Percentiles rank a stretch among this genome's conserved stretches.
phyloP scores from a whole-genome alignment of 805 yeast genomes.

The Ogataea philodendri region DNA sequence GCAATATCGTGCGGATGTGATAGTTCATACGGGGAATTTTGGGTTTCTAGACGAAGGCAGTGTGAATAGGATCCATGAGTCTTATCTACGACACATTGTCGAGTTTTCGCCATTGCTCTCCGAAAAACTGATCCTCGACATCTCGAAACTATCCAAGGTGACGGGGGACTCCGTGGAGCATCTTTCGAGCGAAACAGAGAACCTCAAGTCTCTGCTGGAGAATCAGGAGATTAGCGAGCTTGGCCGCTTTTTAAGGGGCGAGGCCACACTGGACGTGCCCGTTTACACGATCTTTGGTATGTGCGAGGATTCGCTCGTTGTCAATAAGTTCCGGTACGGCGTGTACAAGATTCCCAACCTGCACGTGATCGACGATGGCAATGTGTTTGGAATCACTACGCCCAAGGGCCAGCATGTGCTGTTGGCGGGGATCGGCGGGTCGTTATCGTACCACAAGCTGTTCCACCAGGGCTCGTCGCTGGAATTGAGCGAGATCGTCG shows the following conservation, averaged over 20 bases:
- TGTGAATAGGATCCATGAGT: conserved; percentile 51
- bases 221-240: conserved; percentile 50
- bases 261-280: conserved; percentile 47
- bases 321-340: conserved; percentile 60
- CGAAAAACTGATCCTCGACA: conserved; percentile 45
- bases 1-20: conserved; percentile 45
- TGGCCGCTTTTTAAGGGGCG: conserved; percentile 45
- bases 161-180: conserved; percentile 41
- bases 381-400: conserved; percentile 42
- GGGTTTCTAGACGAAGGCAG: conserved; percentile 69
- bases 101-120: conserved; percentile 62
- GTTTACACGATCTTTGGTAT: conserved; percentile 79
- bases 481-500: conserved; percentile 33
- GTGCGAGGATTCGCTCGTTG: conserved; percentile 67
- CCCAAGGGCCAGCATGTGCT: conserved; percentile 46
- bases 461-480: conserved; percentile 61
- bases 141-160: conserved; percentile 50
- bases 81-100: conserved; percentile 61
- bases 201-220: conserved; percentile 35
- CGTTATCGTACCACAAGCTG: conserved; percentile 60
- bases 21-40: conserved; percentile 75
- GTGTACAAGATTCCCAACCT: conserved; percentile 55
- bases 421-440: conserved; percentile 71
- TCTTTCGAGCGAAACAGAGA: conserved; percentile 36
- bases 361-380: conserved; percentile 58